Percentiles rank a stretch among this genome's conserved stretches.
phyloP scores from a whole-genome alignment of 805 yeast genomes.

The Saccharomycopsis guyanensis region DNA sequence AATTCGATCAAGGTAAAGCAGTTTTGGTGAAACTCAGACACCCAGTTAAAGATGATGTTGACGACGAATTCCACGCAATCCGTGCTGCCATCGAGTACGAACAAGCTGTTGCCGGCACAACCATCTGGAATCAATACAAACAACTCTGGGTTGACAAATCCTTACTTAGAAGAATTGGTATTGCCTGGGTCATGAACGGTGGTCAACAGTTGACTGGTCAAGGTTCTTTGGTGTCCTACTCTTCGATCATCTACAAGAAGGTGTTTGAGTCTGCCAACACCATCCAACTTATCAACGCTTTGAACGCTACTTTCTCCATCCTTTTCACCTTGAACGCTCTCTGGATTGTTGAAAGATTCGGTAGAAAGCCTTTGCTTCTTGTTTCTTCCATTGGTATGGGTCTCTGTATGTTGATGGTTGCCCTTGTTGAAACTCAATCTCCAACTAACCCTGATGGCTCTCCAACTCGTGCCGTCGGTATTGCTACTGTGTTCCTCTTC shows the following conservation, averaged over 20 bases:
- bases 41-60: conserved; percentile 33
- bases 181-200: conserved; percentile 14
- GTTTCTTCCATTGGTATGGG: conserved; percentile 48
- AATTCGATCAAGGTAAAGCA: conserved; percentile 34
- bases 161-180: conserved; percentile 4
- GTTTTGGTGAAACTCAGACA: conserved; percentile 48
- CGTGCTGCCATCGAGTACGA: conserved; percentile 18
- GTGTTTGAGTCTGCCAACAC: conserved; percentile 15
- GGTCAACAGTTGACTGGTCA: conserved; percentile 37
- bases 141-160: conserved; percentile 8
- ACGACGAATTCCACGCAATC: conserved; percentile 19
- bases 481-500: conserved; percentile 54
- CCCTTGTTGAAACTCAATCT: conserved; percentile 51
- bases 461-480: conserved; percentile 45
- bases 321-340: conserved; percentile 26
- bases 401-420: conserved; percentile 49
- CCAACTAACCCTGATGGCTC: conserved; percentile 33
- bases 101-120: conserved; percentile 6
- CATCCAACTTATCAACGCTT: conserved; percentile 24
- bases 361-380: conserved; percentile 45
- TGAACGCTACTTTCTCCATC: conserved; percentile 16
- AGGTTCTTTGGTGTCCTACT: conserved; percentile 20
- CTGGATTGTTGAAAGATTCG: conserved; percentile 43
- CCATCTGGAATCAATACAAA: conserved; percentile 14
- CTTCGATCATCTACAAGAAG: conserved; percentile 17